Conservation (phyloP, 306 rosid species). For the Hippophae rhamnoides region DNA sequence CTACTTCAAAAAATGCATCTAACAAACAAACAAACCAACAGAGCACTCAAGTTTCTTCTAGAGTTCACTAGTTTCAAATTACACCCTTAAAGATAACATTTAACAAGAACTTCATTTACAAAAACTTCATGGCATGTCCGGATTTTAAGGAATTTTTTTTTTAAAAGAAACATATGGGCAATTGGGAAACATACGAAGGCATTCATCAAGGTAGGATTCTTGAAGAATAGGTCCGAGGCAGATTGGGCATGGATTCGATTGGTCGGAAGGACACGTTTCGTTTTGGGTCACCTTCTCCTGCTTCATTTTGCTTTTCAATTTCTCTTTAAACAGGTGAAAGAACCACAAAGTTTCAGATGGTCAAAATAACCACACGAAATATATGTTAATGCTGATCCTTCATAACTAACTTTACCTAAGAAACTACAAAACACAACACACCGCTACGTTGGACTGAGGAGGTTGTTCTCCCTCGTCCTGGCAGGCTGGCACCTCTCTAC, state of each 20-base stretch:
- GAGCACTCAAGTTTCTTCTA: too few relatives aligned
- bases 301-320: slow-evolving; percentile 2
- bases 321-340: neutral
- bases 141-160: neutral
- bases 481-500: too few relatives aligned
- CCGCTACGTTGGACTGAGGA: too few relatives aligned
- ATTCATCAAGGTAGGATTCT: slow-evolving; percentile 62
- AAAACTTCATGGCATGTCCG: neutral
- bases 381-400: too few relatives aligned
- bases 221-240: slow-evolving; percentile 53
- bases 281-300: neutral
- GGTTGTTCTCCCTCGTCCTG: too few relatives aligned
- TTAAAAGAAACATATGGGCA: neutral
- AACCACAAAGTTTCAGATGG: too few relatives aligned
- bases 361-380: too few relatives aligned
- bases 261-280: slow-evolving; percentile 18
- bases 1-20: too few relatives aligned
- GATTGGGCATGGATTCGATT: slow-evolving; percentile 55
- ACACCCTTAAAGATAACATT: neutral
- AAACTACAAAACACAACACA: too few relatives aligned
- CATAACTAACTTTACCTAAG: too few relatives aligned
- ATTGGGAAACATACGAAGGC: slow-evolving; percentile 40
- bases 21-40: too few relatives aligned
- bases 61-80: too few relatives aligned
- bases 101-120: neutral